Base-by-base conservation (phyloP, 345 rosid species). In the Erodium maritimum region DNA sequence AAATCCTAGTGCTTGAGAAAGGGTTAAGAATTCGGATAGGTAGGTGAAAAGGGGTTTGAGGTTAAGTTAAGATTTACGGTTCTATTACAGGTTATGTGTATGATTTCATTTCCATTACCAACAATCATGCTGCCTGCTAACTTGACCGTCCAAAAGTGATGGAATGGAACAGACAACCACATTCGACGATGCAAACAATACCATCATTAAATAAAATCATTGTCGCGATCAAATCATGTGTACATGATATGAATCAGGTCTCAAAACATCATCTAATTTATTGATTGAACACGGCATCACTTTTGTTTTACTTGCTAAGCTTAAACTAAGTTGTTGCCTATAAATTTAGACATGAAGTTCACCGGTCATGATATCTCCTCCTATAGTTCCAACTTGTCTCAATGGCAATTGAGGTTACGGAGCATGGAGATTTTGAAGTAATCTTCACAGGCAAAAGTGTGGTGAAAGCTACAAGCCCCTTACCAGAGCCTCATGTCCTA, bases 401-500 rank as follows among this genome's bases (percentile, higher is more conserved):
- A 9, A 76, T 69, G 73, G 73, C 61, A 19, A 3, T 29, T 19
- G 70, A 57, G 48, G 52, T 45, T 58, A 25, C 48, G 52, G 55
- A 16, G 10, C 64, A 50, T n/a, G 70, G 61, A 50, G 61, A 37
- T 19, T 75, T 84, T 17, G 54, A 67, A 54, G 88, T 90, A 19
- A 65, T 52, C 54, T 54, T 80, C 55, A 77, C 68, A 33, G 63
- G 58, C 54, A 68, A 65, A 67, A 74, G 65, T 52, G 58, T 82
- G 11, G 73, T 90, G 50, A 81, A 73, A 75, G 83, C 94, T 52
- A 56, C 37, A 7, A 61, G 69, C 57, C 67, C 68, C 57, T 56
- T 59, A 21, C 50, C 69, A 6, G 63, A 68, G 21, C 61, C 70
- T 60, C 67, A 58, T 5, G 54, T 56, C 58, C 61, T 88, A 22